Conservation (phyloP, 345 rosid species). For the Aquilaria malaccensis region DNA sequence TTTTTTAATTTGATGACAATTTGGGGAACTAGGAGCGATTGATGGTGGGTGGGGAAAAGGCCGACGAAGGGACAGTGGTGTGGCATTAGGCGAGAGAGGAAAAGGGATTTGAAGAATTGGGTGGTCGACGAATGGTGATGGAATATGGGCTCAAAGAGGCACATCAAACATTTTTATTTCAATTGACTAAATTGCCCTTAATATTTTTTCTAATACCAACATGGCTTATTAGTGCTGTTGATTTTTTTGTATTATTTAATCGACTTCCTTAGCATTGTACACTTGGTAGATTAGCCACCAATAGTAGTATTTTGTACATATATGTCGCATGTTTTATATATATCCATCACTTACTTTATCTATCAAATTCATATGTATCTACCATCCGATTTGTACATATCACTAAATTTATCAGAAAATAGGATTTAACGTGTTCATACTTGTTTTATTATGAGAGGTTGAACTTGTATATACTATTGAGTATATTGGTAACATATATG, state of each 20-base stretch:
- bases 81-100: slow-evolving; percentile 1
- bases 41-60: background rate
- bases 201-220: slow-evolving; percentile 13
- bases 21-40: slow-evolving; percentile 1
- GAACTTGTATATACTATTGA: too few relatives aligned
- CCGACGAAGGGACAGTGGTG: slow-evolving; percentile 1
- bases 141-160: slow-evolving; percentile 86
- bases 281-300: too few relatives aligned
- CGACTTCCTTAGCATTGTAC: too few relatives aligned
- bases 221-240: slow-evolving; percentile 15
- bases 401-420: too few relatives aligned
- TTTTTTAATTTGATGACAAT: background rate
- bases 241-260: background rate
- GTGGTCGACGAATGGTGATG: slow-evolving; percentile 50
- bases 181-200: slow-evolving; percentile 30
- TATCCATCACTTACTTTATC: too few relatives aligned
- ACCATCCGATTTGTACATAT: too few relatives aligned
- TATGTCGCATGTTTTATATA: too few relatives aligned
- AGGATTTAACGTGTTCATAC: too few relatives aligned
- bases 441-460: too few relatives aligned
- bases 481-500: too few relatives aligned
- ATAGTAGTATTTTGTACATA: too few relatives aligned
- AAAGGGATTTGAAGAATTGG: slow-evolving; percentile 38
- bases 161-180: slow-evolving; percentile 47
- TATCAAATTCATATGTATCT: too few relatives aligned